Evolutionary conservation across 345 rosid species (phyloP), one percentile per base, ranked within the genome.

Genomic region (Camelina neglecta): DNA sequence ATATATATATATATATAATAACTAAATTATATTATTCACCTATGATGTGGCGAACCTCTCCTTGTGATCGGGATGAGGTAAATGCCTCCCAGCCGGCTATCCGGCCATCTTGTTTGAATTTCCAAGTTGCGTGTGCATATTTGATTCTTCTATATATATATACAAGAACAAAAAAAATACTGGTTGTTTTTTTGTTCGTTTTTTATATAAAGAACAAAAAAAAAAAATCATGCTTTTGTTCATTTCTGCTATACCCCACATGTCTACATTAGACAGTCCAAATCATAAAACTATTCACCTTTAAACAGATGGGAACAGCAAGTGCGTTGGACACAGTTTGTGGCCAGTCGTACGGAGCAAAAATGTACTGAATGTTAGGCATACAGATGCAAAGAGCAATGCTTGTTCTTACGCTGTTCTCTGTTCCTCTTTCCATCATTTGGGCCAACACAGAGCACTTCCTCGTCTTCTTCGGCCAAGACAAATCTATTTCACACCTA

Each of bases 311-410:
- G 62, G 91, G 96, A 58, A 86, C 86, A 85, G 85, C 84, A 31
- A 88, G 93, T 73, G 97, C 92, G 7, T 61, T 87, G 81, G 92
- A 87, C 67, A 88, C 92, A 49, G 60, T 88, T 8, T 88, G 92
- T 45, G 93, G 93, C 16, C 90, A 89, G 83, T 83, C 90, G 38
- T 83, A 79, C 61, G 97, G 92, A 44, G 93, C 93, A 29, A 84
- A 85, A 59, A 84, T 84, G 53, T 85, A 91, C 78, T 85, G 74
- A 54, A 89, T 85, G 88, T 81, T 91, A 44, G 88, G 90, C 9
- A 60, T 89, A 31, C 86, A 91, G 76, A 83, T 86, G 29, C 93
- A 87, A 60, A 75, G 88, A 70, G 96, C 90, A 35, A 89, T 87
- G 89, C 81, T 87, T n/a, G 78, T 76, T 23, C 84, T 91, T 6